Conservation (phyloP, 495 filamentous ascomycete genomes). For the Lasiosphaeria miniovina region DNA sequence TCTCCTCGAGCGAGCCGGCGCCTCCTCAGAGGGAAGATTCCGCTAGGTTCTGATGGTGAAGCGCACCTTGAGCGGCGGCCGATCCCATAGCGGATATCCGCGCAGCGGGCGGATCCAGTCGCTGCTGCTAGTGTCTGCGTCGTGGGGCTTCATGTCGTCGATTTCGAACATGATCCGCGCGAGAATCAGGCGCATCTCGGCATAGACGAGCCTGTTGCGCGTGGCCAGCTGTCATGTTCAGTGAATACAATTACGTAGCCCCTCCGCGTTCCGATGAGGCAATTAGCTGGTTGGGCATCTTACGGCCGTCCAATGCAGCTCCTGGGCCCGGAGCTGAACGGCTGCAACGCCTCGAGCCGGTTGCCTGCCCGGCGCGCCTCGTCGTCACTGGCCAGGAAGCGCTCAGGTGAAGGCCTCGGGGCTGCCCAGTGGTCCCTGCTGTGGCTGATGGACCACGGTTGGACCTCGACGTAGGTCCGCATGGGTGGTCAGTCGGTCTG, state of each 20-base stretch:
- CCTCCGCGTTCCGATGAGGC: not conserved
- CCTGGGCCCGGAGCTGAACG: slow-evolving; percentile 37
- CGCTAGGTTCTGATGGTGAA: not conserved
- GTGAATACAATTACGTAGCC: not conserved
- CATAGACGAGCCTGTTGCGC: slow-evolving; percentile 32
- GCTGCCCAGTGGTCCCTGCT: slow-evolving; percentile 33
- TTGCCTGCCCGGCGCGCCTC: slow-evolving; percentile 27
- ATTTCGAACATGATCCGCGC: slow-evolving; percentile 40
- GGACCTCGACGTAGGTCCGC: slow-evolving; percentile 34
- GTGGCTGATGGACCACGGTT: slow-evolving; percentile 38
- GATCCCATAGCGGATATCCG: slow-evolving; percentile 37
- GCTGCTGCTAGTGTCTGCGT: slow-evolving; percentile 25
- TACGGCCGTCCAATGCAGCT: slow-evolving; percentile 44
- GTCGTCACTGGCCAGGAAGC: slow-evolving; percentile 20
- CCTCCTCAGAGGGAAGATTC: no score
- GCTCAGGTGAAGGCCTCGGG: slow-evolving; percentile 35
- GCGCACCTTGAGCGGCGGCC: slow-evolving; percentile 31
- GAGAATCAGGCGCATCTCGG: slow-evolving; percentile 40
- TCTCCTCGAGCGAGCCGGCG: no score
- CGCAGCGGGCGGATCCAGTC: slow-evolving; percentile 27
- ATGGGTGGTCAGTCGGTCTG: not conserved
- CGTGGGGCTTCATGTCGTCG: slow-evolving; percentile 26
- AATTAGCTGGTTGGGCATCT: slow-evolving; percentile 3
- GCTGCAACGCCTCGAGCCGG: slow-evolving; percentile 33
- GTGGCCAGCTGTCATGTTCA: not conserved